phyloP scores from a whole-genome alignment of 2,329 filamentous ascomycete genomes.

The Pyrenophora teres region DNA sequence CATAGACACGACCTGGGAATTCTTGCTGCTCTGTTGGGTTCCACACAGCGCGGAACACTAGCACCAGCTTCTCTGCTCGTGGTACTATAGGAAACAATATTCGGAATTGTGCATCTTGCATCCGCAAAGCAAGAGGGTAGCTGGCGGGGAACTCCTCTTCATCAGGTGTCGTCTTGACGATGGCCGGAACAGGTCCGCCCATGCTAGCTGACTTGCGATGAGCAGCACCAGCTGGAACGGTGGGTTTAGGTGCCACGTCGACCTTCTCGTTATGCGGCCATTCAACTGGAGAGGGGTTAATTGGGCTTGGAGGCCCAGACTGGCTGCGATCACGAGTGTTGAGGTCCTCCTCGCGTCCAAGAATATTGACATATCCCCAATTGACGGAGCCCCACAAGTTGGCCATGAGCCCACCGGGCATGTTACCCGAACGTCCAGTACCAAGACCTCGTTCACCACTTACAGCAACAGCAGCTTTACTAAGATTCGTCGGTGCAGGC shows the following conservation, averaged over 20 bases:
- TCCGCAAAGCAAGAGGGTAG: constrained; percentile 80
- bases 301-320: constrained; percentile 45
- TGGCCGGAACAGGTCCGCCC: constrained; percentile 45
- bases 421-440: constrained; percentile 64
- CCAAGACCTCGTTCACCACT: constrained; percentile 75
- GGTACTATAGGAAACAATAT: constrained; percentile 84
- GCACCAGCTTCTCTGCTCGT: constrained; percentile 77
- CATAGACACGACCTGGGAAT: constrained; percentile 83
- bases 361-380: constrained; percentile 71
- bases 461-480: constrained; percentile 80
- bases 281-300: constrained; percentile 26
- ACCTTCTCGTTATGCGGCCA: constrained; percentile 26
- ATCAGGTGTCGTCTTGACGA: constrained; percentile 22
- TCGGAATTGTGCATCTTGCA: constrained; percentile 91
- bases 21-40: constrained; percentile 74
- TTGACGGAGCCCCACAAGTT: constrained; percentile 92
- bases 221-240: constrained; percentile 18
- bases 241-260: constrained; percentile 15
- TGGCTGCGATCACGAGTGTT: constrained; percentile 32
- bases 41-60: constrained; percentile 95
- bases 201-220: constrained; percentile 64
- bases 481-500: constrained; percentile 82
- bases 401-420: constrained; percentile 85
- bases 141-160: constrained; percentile 68
- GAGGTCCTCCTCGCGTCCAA: constrained; percentile 60